A percentile compares a stretch with the other conserved stretches of the same genome.
Evolutionary conservation across 2,329 filamentous ascomycete genomes (phyloP).

Genomic region (Ceratocystis colombiana): DNA sequence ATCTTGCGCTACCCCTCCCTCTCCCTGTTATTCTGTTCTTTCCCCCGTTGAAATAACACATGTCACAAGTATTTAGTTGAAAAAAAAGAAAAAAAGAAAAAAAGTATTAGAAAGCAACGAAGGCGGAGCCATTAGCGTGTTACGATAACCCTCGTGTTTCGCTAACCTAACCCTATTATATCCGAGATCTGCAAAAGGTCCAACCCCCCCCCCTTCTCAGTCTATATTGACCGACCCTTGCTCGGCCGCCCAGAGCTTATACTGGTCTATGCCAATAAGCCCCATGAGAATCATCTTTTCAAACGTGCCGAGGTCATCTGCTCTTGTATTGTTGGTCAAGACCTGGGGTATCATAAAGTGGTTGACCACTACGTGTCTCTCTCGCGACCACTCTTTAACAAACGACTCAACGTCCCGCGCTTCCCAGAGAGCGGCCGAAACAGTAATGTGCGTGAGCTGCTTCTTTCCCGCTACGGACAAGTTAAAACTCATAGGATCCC

Average conservation of each 20-base stretch:
- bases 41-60: background rate
- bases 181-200: background rate
- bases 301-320: conserved; percentile 14
- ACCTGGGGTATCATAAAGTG: conserved; percentile 7
- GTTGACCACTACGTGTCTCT: conserved; percentile 17
- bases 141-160: too few relatives aligned
- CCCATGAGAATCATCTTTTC: conserved; percentile 21
- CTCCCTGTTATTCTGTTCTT: background rate
- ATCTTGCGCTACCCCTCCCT: too few relatives aligned
- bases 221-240: background rate
- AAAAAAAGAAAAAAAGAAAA: too few relatives aligned
- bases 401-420: conserved; percentile 34
- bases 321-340: background rate
- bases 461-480: conserved; percentile 31
- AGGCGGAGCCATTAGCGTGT: background rate
- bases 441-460: conserved; percentile 34
- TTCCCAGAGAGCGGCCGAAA: conserved; percentile 35
- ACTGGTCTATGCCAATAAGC: conserved; percentile 19
- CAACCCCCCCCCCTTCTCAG: background rate
- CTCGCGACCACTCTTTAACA: conserved; percentile 27
- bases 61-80: too few relatives aligned
- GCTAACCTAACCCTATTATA: too few relatives aligned
- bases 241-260: conserved; percentile 10
- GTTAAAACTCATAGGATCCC: conserved; percentile 27
- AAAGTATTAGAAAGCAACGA: background rate